Percentiles rank a stretch among this genome's conserved stretches.
These are phyloP conservation scores for Rubia tinctorum DNA, from an alignment of 305 asterid species.

Conservation along the genomic window DNA sequence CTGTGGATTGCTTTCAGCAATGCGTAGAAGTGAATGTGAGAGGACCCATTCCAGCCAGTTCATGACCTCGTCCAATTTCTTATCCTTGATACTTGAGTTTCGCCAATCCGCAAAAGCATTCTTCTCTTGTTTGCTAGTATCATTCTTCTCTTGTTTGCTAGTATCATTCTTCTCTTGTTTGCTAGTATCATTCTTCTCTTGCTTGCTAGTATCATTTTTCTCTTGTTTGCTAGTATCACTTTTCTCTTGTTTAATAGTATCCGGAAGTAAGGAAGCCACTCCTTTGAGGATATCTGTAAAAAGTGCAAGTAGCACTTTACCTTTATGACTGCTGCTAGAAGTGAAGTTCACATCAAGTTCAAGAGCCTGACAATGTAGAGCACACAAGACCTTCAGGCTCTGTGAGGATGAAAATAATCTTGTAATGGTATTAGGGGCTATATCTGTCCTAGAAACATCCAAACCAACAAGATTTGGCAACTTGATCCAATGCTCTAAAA, in stretches of 20 bases:
- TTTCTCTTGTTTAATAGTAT: slow-evolving; percentile 39
- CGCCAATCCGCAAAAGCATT: slow-evolving; percentile 60
- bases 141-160: slow-evolving; percentile 35
- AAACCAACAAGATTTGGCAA: slow-evolving; percentile 64
- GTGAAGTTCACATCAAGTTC: slow-evolving; percentile 59
- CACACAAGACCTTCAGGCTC: slow-evolving; percentile 71
- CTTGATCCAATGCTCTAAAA: slow-evolving; percentile 58
- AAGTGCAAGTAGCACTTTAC: slow-evolving; percentile 65
- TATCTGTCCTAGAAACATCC: slow-evolving; percentile 89
- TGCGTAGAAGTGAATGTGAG: slow-evolving; percentile 76
- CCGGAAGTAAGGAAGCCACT: slow-evolving; percentile 53
- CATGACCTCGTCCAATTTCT: slow-evolving; percentile 51
- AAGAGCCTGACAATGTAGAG: slow-evolving; percentile 64
- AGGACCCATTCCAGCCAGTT: slow-evolving; percentile 86
- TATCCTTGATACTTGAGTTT: slow-evolving; percentile 38
- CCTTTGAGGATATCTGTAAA: slow-evolving; percentile 65
- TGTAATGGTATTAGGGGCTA: slow-evolving; percentile 44
- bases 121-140: slow-evolving; percentile 40
- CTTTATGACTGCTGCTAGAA: slow-evolving; percentile 54
- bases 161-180: slow-evolving; percentile 36
- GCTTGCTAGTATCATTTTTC: slow-evolving; percentile 36
- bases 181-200: slow-evolving; percentile 37
- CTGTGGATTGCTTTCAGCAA: slow-evolving; percentile 82
- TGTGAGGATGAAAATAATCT: slow-evolving; percentile 53
- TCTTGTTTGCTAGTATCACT: slow-evolving; percentile 40